Percentiles rank a stretch among this genome's conserved stretches.
Conservation (phyloP, 1,284 basidiomycete genomes). For the Boletellus deceptivus region DNA sequence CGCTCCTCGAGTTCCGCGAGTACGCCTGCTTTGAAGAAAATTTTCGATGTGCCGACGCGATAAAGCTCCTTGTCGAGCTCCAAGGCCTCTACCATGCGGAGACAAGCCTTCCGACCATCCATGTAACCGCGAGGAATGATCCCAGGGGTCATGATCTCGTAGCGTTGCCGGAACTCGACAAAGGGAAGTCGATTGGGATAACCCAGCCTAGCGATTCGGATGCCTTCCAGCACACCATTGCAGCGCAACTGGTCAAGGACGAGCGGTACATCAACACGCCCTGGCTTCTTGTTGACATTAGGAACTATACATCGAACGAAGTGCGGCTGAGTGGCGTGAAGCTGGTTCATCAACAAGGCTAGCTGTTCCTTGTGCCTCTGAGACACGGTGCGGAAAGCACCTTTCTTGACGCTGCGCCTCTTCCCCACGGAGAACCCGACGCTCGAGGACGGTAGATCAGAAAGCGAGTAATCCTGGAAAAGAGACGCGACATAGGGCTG, state of each 20-base stretch:
- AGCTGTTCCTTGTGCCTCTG: slow-evolving; percentile 98
- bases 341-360: slow-evolving; percentile 86
- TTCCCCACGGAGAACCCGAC: slow-evolving; percentile 55
- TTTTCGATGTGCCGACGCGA: slow-evolving; percentile 95
- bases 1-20: slow-evolving; percentile 97
- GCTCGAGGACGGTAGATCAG: slow-evolving; percentile 28
- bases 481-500: slow-evolving; percentile 82
- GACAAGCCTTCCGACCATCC: slow-evolving; percentile 94
- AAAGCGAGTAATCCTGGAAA: slow-evolving; percentile 74
- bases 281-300: slow-evolving; percentile 90
- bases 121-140: slow-evolving; percentile 93
- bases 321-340: slow-evolving; percentile 94
- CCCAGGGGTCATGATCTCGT: slow-evolving; percentile 93
- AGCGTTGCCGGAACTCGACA: slow-evolving; percentile 95
- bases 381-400: slow-evolving; percentile 94
- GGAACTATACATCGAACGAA: slow-evolving; percentile 99
- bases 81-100: slow-evolving; percentile 89
- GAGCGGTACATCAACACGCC: slow-evolving; percentile 89
- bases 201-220: slow-evolving; percentile 95
- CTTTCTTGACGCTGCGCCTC: slow-evolving; percentile 86
- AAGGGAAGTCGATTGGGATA: slow-evolving; percentile 98
- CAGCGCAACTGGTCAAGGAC: slow-evolving; percentile 97
- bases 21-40: slow-evolving; percentile 99
- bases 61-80: slow-evolving; percentile 85
- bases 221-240: slow-evolving; percentile 99